Conservation (phyloP, 495 filamentous ascomycete species). For the Chaetomidium leptoderma region DNA sequence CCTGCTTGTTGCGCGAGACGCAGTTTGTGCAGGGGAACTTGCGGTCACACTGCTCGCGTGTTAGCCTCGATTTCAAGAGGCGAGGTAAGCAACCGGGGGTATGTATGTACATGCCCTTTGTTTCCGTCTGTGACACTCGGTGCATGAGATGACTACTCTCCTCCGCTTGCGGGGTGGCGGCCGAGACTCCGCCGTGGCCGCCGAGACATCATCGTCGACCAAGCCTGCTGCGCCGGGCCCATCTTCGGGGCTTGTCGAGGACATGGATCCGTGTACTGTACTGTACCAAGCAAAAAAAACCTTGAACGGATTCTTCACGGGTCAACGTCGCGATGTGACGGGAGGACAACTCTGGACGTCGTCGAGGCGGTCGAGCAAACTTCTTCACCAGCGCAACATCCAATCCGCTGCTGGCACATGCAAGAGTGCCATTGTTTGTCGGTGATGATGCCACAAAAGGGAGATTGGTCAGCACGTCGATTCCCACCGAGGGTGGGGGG, state of each 20-base stretch:
- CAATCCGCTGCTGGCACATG: no score
- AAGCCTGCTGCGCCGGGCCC: background rate
- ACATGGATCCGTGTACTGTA: slow-evolving; percentile 6
- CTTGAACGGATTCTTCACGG: no score
- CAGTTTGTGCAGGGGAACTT: slow-evolving; percentile 60
- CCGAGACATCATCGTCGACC: background rate
- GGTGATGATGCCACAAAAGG: background rate
- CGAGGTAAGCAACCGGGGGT: background rate
- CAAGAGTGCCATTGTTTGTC: background rate
- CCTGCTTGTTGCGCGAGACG: slow-evolving; percentile 47
- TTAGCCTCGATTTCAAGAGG: background rate
- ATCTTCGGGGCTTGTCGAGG: slow-evolving; percentile 5
- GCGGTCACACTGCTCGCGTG: slow-evolving; percentile 51
- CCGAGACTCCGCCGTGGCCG: slow-evolving; percentile 3
- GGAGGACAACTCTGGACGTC: no score
- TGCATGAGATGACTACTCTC: slow-evolving; percentile 57
- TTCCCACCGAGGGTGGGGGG: background rate
- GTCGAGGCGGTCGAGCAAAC: no score
- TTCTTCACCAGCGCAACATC: no score
- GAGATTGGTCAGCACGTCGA: background rate
- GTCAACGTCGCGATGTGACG: no score
- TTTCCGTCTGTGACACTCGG: slow-evolving; percentile 60
- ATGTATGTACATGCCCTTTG: slow-evolving; percentile 47
- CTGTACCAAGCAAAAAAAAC: no score
- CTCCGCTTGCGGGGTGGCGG: slow-evolving; percentile 51